These are phyloP conservation scores for Candida cerambycidarum DNA, from an alignment of 805 yeast species.

Conservation along the genomic window DNA sequence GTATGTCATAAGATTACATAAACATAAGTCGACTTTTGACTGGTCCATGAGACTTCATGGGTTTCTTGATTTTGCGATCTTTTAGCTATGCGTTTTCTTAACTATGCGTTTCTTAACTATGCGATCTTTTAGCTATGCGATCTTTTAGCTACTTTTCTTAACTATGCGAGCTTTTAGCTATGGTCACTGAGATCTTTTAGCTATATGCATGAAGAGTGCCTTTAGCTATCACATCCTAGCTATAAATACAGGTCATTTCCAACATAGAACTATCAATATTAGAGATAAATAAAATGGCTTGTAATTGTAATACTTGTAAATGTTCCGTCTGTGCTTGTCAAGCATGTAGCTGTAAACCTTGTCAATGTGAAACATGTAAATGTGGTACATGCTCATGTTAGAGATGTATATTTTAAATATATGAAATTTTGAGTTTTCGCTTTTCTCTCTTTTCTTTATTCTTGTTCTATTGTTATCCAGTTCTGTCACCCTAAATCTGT, in stretches of 20 bases:
- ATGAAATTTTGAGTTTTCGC: too few species aligned
- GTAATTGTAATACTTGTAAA: conserved; percentile 4
- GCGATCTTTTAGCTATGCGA: not conserved
- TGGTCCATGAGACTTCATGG: too few species aligned
- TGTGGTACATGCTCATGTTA: conserved; percentile 1
- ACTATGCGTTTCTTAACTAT: not conserved
- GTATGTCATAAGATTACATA: too few species aligned
- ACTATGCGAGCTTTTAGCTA: conserved; percentile 1
- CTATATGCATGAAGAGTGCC: not conserved
- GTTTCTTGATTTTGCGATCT: too few species aligned
- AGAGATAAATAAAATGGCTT: conserved; percentile 3
- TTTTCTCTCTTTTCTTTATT: not conserved
- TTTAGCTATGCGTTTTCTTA: not conserved
- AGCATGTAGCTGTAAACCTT: not conserved
- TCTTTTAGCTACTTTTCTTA: too few species aligned
- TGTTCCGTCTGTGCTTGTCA: conserved; percentile 3
- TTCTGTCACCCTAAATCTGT: too few species aligned
- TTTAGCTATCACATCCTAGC: too few species aligned
- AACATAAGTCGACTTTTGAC: too few species aligned
- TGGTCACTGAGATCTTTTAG: not conserved
- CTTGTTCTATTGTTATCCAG: not conserved
- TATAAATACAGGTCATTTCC: not conserved
- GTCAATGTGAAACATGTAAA: not conserved
- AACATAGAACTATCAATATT: too few species aligned
- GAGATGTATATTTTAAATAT: not conserved